Base-by-base conservation (phyloP, 345 rosid species). In the Passiflora organensis region DNA sequence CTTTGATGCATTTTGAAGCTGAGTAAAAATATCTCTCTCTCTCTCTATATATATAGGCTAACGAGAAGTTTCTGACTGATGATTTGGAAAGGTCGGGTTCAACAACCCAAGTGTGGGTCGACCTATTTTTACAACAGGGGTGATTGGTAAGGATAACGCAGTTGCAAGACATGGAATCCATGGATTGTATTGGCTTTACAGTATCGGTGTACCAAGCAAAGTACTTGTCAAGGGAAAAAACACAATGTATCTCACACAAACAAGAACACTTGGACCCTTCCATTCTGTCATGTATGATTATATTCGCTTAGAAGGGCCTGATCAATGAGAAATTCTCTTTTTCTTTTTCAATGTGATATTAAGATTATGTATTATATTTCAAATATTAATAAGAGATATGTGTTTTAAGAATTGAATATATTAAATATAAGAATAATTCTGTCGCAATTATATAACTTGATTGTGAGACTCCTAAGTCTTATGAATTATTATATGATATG, bases 151-250 rank as follows among this genome's bases (percentile, higher is more conserved):
- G n/a, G 43, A 39, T 10, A 39, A 39, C 12, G 4, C 43, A 39
- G 12, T 39, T 39, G 43, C 43, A 39, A 39, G 43, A 10, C 43
- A 39, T 10, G 43, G 43, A 39, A 86, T 86, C 19, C 95, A 84
- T 49, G 99, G 91, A 19, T 38, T 89, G 54, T 81, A 86, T 66
- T 72, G 83, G 75, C 60, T 93, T 56, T 86, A 63, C 36, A 75
- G 71, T 63, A 65, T 81, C 23, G 5, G 53, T 2, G 73, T 86
- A 2, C 70, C 77, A 10, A 55, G 80, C 52, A 14, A 53, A 23
- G 32, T 3, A 22, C 76, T 89, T 46, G 43, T 8, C 1, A 15
- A 25, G 6, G 89, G 95, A 51, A 72, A 48, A 0, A 89, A 89
- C 61, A 66, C 58, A 1, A 70, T 89, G 24, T 84, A 66, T 66